A percentile compares a stretch with the other conserved stretches of the same genome.
phyloP scores from a whole-genome alignment of 2,329 filamentous ascomycete species.

The Cryphonectria japonica region DNA sequence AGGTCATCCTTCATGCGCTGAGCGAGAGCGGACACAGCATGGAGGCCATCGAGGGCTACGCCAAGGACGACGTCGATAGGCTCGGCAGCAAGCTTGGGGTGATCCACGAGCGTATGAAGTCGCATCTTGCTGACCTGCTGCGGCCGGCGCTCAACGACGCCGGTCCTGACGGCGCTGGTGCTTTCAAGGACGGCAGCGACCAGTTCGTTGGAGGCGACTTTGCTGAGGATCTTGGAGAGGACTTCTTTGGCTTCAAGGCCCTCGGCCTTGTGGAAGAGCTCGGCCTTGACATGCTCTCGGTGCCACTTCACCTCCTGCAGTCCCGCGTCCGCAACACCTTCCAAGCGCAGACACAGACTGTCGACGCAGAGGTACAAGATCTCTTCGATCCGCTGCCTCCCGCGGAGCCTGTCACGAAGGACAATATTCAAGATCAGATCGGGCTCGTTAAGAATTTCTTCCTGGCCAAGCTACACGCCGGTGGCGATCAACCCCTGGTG shows the following conservation, averaged over 20 bases:
- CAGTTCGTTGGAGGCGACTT: constrained; percentile 97
- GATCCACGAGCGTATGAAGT: constrained; percentile 94
- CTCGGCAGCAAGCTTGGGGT: constrained; percentile 76
- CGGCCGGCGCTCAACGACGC: constrained; percentile 84
- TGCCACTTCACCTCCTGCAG: constrained; percentile 92
- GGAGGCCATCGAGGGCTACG: constrained; percentile 80
- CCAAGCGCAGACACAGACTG: constrained; percentile 72
- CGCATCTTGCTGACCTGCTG: constrained; percentile 88
- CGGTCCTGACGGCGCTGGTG: constrained; percentile 81
- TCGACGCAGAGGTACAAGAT: constrained; percentile 60
- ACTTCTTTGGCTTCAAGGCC: constrained; percentile 98
- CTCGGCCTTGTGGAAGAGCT: constrained; percentile 91
- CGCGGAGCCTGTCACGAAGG: constrained; percentile 76
- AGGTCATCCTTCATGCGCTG: constrained; percentile 84
- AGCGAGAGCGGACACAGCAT: constrained; percentile 83
- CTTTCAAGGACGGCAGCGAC: constrained; percentile 95
- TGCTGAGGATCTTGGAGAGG: constrained; percentile 94
- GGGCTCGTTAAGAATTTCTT: constrained; percentile 92
- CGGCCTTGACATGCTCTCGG: constrained; percentile 82
- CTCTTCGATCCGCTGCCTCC: constrained; percentile 70
- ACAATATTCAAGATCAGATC: constrained; percentile 79
- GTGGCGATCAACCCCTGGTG: constrained; percentile 78
- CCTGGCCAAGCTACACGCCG: constrained; percentile 82
- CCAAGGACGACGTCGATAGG: constrained; percentile 91
- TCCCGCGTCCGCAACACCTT: constrained; percentile 85